phyloP scores from a whole-genome alignment of 495 filamentous ascomycete species.

The Neurospora tetrasperma region DNA sequence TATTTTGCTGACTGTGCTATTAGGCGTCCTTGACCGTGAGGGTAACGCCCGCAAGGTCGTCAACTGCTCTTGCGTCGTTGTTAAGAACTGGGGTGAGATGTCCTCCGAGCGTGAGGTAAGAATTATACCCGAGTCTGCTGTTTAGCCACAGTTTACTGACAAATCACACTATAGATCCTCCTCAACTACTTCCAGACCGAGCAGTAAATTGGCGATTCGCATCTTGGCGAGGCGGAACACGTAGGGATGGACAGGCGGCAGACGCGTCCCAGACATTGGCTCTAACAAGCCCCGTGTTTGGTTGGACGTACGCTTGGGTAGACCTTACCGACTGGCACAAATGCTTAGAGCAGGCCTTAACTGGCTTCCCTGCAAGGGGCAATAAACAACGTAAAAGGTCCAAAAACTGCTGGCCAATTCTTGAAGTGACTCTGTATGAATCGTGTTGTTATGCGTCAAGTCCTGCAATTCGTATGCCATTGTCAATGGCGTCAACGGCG shows the following conservation, averaged over 20 bases:
- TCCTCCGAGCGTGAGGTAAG: slow-evolving; percentile 66
- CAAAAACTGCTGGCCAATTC: not conserved
- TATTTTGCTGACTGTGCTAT: slow-evolving; percentile 6
- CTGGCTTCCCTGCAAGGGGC: slow-evolving; percentile 15
- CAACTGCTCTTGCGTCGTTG: slow-evolving; percentile 99
- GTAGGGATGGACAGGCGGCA: not conserved
- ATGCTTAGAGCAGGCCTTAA: slow-evolving; percentile 17
- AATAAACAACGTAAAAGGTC: slow-evolving; percentile 12
- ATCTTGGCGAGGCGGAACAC: not conserved
- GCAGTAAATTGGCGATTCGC: slow-evolving; percentile 33
- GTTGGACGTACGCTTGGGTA: slow-evolving; percentile 26
- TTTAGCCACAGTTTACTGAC: not conserved
- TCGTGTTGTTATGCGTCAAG: slow-evolving; percentile 5
- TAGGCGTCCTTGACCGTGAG: slow-evolving; percentile 96
- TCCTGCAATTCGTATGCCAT: not conserved
- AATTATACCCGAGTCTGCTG: not conserved
- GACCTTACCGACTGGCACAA: slow-evolving; percentile 25
- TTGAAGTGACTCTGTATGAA: not conserved
- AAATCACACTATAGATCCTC: slow-evolving; percentile 52
- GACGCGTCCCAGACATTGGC: not conserved
- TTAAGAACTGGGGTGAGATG: slow-evolving; percentile 99
- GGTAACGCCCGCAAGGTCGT: slow-evolving; percentile 99
- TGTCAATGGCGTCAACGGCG: too few species aligned
- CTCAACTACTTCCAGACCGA: slow-evolving; percentile 98
- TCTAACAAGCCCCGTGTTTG: slow-evolving; percentile 4